Percentiles rank a stretch among this genome's conserved stretches.
These are phyloP conservation scores for Rhizopus arrhizus DNA, from an alignment of 371 early-diverging fungal species.

Conservation along the genomic window DNA sequence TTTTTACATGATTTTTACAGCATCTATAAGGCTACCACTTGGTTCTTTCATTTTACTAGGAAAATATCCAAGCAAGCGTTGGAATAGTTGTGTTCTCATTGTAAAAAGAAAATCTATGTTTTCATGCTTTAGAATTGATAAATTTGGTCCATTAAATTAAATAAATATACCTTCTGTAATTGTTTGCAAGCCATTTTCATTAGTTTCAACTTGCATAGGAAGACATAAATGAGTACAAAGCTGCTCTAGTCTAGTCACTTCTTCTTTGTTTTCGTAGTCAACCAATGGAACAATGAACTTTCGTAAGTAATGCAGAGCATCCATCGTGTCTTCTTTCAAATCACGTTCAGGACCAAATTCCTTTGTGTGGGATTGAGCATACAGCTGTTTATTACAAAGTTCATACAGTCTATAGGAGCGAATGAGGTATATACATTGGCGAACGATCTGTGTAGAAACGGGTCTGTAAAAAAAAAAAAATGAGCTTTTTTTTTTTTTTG, in stretches of 20 bases:
- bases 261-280: constrained; percentile 63
- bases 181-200: background rate
- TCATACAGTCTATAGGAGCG: constrained; percentile 71
- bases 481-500: background rate
- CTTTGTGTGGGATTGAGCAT: constrained; percentile 33
- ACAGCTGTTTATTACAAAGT: constrained; percentile 45
- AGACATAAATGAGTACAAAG: constrained; percentile 66
- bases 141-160: background rate
- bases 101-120: constrained; percentile 11
- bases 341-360: background rate
- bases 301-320: constrained; percentile 73
- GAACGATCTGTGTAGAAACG: constrained; percentile 57
- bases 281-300: constrained; percentile 64
- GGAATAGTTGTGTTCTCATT: constrained; percentile 62
- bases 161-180: constrained; percentile 11
- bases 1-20: constrained; percentile 53
- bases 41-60: constrained; percentile 77
- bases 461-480: constrained; percentile 64
- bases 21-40: constrained; percentile 65
- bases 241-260: constrained; percentile 64
- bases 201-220: background rate
- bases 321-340: constrained; percentile 22
- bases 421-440: constrained; percentile 65
- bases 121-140: background rate
- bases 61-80: constrained; percentile 68